Evolutionary conservation across 306 rosid species (phyloP).

Genomic region (Cucumis hystrix): DNA sequence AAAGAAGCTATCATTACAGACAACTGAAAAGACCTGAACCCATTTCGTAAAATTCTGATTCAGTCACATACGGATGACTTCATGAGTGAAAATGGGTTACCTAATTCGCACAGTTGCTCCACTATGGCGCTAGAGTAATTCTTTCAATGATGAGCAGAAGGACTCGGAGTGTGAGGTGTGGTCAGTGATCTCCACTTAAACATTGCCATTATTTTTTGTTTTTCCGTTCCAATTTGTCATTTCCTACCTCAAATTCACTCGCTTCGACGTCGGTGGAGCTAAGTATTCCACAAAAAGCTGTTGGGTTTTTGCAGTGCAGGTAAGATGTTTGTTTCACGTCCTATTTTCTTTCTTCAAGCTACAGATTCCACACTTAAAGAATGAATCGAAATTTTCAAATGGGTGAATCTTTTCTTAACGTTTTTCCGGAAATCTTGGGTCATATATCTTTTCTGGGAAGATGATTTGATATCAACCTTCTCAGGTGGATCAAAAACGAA

Average conservation of each 20-base stretch:
- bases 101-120: neutral
- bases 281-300: neutral
- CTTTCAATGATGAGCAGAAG: constrained; percentile 1
- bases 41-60: neutral
- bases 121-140: neutral
- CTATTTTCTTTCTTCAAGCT: neutral
- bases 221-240: neutral
- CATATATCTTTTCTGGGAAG: neutral
- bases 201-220: neutral
- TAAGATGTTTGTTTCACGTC: neutral
- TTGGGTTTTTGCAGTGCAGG: neutral
- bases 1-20: neutral
- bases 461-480: neutral
- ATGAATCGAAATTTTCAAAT: neutral
- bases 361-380: neutral
- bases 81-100: neutral
- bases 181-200: neutral
- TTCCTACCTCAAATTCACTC: neutral
- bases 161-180: neutral
- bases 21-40: neutral
- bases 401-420: neutral
- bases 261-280: neutral
- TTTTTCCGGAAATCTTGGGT: neutral
- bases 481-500: neutral
- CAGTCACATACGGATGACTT: neutral